Evolutionary conservation across 441 rosid species (phyloP), one percentile per base, ranked within the genome.

Genomic region (Gossypium gossypioides): DNA sequence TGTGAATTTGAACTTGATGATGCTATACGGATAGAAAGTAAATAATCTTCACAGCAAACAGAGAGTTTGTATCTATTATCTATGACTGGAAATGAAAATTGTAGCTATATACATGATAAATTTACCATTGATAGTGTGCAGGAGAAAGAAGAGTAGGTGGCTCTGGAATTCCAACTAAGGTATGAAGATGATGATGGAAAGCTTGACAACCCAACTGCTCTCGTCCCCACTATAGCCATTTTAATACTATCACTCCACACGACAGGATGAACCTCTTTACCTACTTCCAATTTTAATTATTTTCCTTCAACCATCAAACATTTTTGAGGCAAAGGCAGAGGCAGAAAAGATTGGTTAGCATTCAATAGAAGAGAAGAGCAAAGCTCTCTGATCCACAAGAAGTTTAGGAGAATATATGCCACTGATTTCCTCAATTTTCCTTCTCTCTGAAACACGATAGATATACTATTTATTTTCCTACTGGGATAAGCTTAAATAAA

Each of bases 141-240:
- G 37, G 37, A 32, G 37, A 32, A 29, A 32, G 78, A 69, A 59
- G 77, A 71, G 44, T 85, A 72, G 68, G 72, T 52, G 52, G 75
- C 61, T 77, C 75, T 82, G 81, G 78, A 74, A 6, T 74, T 82
- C 42, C 80, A 71, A 68, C 72, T 22, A 61, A 77, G 75, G 73
- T 51, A 74, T 10, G 87, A 82, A 76, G 87, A 81, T 52, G 87
- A 78, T 15, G 87, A 85, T 51, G 89, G 79, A 74, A 88, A 84
- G 79, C 82, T 87, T 6, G 91, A 78, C 63, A 84, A 79, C 74
- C 91, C 89, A 66, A 85, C 77, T 40, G 88, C 79, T 74, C 85
- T 82, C 77, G 89, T 86, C 73, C 81, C 83, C 19, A 76, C 71
- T 51, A 74, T 72, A 72, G 93, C 89, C 95, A 91, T 91, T 25